phyloP scores from a whole-genome alignment of 805 yeast species.

The Zygosaccharomyces rouxii region DNA sequence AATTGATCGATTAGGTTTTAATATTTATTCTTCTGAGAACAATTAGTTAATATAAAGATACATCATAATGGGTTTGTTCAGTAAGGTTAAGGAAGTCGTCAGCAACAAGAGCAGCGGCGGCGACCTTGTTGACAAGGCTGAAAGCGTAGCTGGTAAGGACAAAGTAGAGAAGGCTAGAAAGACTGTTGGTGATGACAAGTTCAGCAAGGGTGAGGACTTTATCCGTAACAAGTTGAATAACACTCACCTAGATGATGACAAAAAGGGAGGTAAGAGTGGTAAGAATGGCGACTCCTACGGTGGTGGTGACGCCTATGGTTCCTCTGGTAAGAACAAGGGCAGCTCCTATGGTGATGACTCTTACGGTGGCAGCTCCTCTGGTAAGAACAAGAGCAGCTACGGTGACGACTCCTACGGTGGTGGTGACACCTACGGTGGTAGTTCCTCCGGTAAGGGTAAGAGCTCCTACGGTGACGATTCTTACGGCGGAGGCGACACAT shows the following conservation, averaged over 20 bases:
- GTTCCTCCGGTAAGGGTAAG: slow-evolving; percentile 11
- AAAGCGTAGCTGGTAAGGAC: slow-evolving; percentile 31
- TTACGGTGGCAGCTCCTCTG: slow-evolving; percentile 21
- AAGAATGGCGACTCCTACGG: slow-evolving; percentile 1
- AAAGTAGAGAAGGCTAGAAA: slow-evolving; percentile 26
- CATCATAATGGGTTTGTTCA: slow-evolving; percentile 42
- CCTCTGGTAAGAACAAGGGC: slow-evolving; percentile 24
- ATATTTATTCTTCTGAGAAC: not conserved
- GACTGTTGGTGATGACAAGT: slow-evolving; percentile 34
- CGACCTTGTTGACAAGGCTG: slow-evolving; percentile 31
- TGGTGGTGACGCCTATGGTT: slow-evolving; percentile 17
- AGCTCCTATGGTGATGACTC: slow-evolving; percentile 12
- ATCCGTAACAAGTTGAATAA: slow-evolving; percentile 31
- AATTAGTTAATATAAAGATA: not conserved
- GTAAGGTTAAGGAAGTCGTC: slow-evolving; percentile 39
- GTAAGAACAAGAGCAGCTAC: slow-evolving; percentile 15
- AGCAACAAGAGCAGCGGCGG: slow-evolving; percentile 12
- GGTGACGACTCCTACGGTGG: slow-evolving; percentile 21
- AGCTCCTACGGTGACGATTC: slow-evolving; percentile 24
- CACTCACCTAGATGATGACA: slow-evolving; percentile 25
- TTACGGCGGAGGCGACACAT: too few relatives aligned
- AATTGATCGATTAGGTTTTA: not conserved
- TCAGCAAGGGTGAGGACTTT: slow-evolving; percentile 27
- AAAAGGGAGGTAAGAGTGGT: slow-evolving; percentile 19
- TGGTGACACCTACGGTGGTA: slow-evolving; percentile 26